phyloP scores from a whole-genome alignment of 805 yeast species.

The Wickerhamiella domercqiae region DNA sequence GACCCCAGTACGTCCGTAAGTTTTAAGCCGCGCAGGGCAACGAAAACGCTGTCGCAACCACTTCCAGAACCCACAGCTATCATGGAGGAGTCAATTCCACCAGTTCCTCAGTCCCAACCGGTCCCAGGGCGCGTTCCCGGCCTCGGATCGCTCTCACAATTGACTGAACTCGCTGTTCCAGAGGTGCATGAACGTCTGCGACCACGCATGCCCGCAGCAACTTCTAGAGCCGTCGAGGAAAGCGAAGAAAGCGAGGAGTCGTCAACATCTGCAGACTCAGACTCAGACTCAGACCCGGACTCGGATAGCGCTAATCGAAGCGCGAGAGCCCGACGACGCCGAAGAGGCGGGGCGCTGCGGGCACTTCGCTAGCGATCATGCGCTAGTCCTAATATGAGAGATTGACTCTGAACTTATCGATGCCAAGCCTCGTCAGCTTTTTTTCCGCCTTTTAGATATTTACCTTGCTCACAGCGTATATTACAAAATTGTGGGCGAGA shows the following conservation, averaged over 20 bases:
- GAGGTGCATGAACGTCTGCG: neutral
- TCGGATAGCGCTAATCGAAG: neutral
- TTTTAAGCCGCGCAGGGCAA: too few species aligned
- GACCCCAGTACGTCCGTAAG: too few species aligned
- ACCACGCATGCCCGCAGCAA: neutral
- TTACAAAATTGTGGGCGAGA: too few species aligned
- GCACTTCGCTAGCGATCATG: too few species aligned
- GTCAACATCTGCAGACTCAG: neutral
- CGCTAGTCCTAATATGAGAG: too few species aligned
- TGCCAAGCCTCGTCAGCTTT: too few species aligned
- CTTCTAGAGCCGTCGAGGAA: neutral
- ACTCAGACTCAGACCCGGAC: conserved; percentile 1
- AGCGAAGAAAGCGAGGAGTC: conserved; percentile 2
- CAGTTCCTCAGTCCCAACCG: neutral
- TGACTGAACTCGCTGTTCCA: neutral
- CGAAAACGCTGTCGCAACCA: too few species aligned
- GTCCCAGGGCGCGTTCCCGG: neutral
- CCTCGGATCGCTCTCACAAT: conserved; percentile 1
- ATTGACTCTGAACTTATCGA: too few species aligned
- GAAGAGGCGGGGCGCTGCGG: neutral
- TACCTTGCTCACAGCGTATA: too few species aligned
- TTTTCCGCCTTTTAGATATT: too few species aligned
- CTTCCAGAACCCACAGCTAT: too few species aligned
- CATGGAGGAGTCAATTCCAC: too few species aligned
- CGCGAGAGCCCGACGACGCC: neutral